Conservation (phyloP, 495 filamentous ascomycete genomes). For the Penicillium verhagenii region DNA sequence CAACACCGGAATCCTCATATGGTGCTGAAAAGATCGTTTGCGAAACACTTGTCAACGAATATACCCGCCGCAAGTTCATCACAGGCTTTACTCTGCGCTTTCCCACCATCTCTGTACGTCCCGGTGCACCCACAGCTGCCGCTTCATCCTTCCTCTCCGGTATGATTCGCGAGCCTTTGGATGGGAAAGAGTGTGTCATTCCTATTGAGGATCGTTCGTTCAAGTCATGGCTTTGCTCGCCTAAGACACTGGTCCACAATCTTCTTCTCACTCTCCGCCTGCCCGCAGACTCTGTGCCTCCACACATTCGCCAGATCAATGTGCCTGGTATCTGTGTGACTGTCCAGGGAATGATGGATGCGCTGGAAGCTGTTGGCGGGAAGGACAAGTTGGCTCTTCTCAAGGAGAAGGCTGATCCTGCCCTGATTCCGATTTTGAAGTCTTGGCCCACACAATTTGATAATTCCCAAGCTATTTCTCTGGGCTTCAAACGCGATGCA, state of each 20-base stretch:
- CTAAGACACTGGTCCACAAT: conserved; percentile 62
- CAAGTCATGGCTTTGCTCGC: conserved; percentile 62
- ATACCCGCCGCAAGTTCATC: conserved; percentile 63
- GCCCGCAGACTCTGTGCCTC: conserved; percentile 47
- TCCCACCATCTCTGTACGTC: conserved; percentile 69
- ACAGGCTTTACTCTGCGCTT: conserved; percentile 66
- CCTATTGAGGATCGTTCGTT: conserved; percentile 60
- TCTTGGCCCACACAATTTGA: conserved; percentile 71
- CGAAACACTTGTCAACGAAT: conserved; percentile 70
- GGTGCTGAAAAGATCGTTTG: conserved; percentile 73
- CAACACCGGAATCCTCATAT: conserved; percentile 68
- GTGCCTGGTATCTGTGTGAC: conserved; percentile 69
- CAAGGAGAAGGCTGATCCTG: conserved; percentile 58
- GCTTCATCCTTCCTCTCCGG: conserved; percentile 69
- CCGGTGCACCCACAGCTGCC: conserved; percentile 65
- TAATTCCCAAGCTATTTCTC: conserved; percentile 50
- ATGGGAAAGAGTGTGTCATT: conserved; percentile 60
- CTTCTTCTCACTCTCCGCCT: conserved; percentile 58
- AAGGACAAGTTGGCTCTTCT: conserved; percentile 61
- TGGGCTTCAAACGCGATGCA: conserved; percentile 58
- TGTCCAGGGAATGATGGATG: conserved; percentile 70
- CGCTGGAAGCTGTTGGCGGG: conserved; percentile 63
- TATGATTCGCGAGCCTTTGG: conserved; percentile 62
- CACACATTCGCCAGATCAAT: conserved; percentile 62
- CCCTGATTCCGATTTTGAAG: conserved; percentile 60